Evolutionary conservation across 345 rosid genomes (phyloP).

Genomic region (Salix dunnii): DNA sequence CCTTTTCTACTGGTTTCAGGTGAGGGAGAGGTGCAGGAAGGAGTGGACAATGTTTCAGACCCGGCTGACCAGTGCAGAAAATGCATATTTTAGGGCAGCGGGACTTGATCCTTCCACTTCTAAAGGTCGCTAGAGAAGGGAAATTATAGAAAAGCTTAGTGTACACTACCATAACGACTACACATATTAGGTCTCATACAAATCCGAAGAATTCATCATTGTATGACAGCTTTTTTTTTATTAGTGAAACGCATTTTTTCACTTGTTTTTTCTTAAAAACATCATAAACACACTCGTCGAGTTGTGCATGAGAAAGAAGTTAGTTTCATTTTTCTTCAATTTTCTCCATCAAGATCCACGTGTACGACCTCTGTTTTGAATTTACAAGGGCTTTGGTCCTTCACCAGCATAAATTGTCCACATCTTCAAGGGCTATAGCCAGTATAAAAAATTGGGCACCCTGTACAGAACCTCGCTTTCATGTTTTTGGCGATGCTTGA

Average conservation of each 20-base stretch:
- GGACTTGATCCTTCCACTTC: conserved; percentile 36
- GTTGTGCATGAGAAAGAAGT: not conserved
- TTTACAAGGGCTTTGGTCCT: not conserved
- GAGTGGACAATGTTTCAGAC: conserved; percentile 81
- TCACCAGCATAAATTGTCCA: not conserved
- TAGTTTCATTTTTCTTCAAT: not conserved
- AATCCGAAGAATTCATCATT: conserved; percentile 19
- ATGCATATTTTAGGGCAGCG: conserved; percentile 41
- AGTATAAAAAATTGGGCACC: not conserved
- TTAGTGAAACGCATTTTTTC: conserved; percentile 2
- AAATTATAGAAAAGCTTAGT: conserved; percentile 6
- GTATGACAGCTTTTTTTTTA: conserved; percentile 16
- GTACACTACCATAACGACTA: conserved; percentile 16
- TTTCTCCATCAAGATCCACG: not conserved
- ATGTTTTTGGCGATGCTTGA: not conserved
- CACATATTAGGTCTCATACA: conserved; percentile 17
- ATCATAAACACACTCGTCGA: not conserved
- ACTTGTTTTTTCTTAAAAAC: not conserved
- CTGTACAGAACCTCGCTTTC: not conserved
- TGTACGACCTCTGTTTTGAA: not conserved
- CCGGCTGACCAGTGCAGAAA: conserved; percentile 59
- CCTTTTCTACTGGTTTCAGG: conserved; percentile 36
- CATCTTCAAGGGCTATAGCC: not conserved
- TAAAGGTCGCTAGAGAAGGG: conserved; percentile 29
- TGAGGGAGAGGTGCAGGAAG: conserved; percentile 75